Conservation (phyloP, 2,329 filamentous ascomycete species). For the Apiospora marii region DNA sequence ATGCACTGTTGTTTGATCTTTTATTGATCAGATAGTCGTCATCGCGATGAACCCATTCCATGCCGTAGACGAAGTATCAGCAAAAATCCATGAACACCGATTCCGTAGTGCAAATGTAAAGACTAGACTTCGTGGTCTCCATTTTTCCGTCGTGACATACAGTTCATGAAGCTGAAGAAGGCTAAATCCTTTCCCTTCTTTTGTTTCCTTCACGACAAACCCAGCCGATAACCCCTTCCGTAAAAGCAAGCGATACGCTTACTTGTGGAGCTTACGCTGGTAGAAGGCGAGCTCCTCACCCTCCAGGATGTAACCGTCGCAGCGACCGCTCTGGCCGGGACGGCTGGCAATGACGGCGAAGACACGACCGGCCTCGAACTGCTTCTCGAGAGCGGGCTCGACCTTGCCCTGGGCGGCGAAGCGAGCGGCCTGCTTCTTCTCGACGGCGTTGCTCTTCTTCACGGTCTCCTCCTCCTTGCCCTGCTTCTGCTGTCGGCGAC, state of each 20-base stretch:
- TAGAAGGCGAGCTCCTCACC: conserved; percentile 99
- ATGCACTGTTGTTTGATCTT: conserved; percentile 40
- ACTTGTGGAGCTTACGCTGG: conserved; percentile 99
- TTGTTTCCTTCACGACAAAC: conserved; percentile 20
- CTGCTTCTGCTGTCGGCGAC: conserved; percentile 88
- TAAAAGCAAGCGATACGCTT: conserved; percentile 52
- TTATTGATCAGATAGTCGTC: conserved; percentile 44
- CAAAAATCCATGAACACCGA: conserved; percentile 47
- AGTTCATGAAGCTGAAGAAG: conserved; percentile 22
- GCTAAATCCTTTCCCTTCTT: conserved; percentile 12
- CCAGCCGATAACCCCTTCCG: conserved; percentile 14
- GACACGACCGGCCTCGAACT: conserved; percentile 99
- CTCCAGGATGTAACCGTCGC: conserved; percentile 98
- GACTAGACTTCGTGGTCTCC: conserved; percentile 22
- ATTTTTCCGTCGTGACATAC: conserved; percentile 27
- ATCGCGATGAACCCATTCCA: conserved; percentile 43
- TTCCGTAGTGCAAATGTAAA: conserved; percentile 39
- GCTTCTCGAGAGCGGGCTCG: conserved; percentile 90
- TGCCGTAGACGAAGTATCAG: conserved; percentile 39
- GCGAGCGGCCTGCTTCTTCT: conserved; percentile 95
- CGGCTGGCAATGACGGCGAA: conserved; percentile 92
- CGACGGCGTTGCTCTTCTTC: conserved; percentile 95
- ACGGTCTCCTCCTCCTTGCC: conserved; percentile 71
- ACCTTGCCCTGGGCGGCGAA: conserved; percentile 89
- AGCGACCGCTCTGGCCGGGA: conserved; percentile 95